Evolutionary conservation across 306 rosid species (phyloP).

Genomic region (Inga leiocalycina): DNA sequence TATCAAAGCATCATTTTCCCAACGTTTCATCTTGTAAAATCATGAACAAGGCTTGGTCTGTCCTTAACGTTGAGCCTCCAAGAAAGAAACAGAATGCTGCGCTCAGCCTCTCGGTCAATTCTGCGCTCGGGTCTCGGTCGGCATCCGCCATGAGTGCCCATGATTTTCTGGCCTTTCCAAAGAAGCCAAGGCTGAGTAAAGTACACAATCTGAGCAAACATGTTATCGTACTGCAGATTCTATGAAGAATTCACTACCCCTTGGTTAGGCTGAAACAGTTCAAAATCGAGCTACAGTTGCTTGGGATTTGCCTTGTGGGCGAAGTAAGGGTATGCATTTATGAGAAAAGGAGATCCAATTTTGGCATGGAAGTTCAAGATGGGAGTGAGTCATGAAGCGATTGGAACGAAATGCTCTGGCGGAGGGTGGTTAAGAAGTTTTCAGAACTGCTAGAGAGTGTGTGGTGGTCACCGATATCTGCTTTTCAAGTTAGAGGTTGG

Average conservation of each 20-base stretch:
- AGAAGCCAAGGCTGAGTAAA: constrained; percentile 58
- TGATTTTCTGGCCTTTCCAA: constrained; percentile 53
- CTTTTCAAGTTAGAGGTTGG: constrained; percentile 57
- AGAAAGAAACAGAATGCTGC: constrained; percentile 76
- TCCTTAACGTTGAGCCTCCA: constrained; percentile 95
- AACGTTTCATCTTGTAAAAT: constrained; percentile 55
- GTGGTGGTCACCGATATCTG: constrained; percentile 75
- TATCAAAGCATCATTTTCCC: too few relatives aligned
- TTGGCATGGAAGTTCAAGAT: constrained; percentile 74
- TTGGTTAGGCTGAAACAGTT: constrained; percentile 77
- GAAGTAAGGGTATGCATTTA: constrained; percentile 93
- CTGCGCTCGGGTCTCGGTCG: constrained; percentile 48
- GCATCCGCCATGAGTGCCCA: constrained; percentile 4
- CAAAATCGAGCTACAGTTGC: constrained; percentile 71
- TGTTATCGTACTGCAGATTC: constrained; percentile 82
- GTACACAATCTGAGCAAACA: constrained; percentile 96
- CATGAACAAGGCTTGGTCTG: constrained; percentile 85
- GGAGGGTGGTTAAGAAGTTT: constrained; percentile 81
- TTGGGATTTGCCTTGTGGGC: constrained; percentile 82
- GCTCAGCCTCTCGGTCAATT: constrained; percentile 39
- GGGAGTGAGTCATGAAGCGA: constrained; percentile 53
- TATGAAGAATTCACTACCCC: constrained; percentile 70
- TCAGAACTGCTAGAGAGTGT: constrained; percentile 75
- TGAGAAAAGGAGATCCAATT: constrained; percentile 84
- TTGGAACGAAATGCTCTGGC: constrained; percentile 78